A percentile compares a stretch with the other conserved stretches of the same genome.
Conservation (phyloP, 2,329 filamentous ascomycete genomes). For the Lojkania enalia region DNA sequence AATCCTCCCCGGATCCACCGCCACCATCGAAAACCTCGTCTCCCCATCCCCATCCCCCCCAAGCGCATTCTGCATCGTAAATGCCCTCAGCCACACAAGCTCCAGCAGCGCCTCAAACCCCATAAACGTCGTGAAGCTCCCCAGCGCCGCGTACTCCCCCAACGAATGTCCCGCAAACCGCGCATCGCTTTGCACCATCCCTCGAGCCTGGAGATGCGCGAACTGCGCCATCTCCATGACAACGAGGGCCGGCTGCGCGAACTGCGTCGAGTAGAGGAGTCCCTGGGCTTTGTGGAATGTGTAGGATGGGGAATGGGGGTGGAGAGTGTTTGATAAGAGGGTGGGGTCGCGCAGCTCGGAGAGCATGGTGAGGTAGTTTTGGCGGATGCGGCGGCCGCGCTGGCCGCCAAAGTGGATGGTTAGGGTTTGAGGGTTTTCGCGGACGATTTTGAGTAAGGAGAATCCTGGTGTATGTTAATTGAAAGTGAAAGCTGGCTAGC, state of each 20-base stretch:
- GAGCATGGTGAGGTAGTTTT: slow-evolving; percentile 35
- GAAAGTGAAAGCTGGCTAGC: neutral
- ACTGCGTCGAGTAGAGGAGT: slow-evolving; percentile 20
- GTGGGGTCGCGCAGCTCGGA: neutral
- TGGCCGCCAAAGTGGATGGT: slow-evolving; percentile 43
- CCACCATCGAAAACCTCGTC: slow-evolving; percentile 18
- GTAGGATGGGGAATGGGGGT: slow-evolving; percentile 9
- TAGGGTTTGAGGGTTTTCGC: slow-evolving; percentile 40
- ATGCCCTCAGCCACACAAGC: slow-evolving; percentile 13
- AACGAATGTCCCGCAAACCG: slow-evolving; percentile 16
- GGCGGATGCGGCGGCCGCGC: slow-evolving; percentile 31
- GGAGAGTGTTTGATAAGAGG: neutral
- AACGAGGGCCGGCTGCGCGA: slow-evolving; percentile 18
- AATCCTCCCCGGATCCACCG: slow-evolving; percentile 13
- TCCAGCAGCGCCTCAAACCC: slow-evolving; percentile 6
- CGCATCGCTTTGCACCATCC: slow-evolving; percentile 4
- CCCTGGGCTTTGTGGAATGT: slow-evolving; percentile 10
- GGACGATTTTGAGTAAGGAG: slow-evolving; percentile 40
- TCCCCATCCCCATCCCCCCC: slow-evolving; percentile 10
- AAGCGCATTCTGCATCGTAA: slow-evolving; percentile 18
- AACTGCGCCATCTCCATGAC: slow-evolving; percentile 14
- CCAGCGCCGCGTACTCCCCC: slow-evolving; percentile 17
- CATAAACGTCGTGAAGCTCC: slow-evolving; percentile 9
- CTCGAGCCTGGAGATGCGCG: slow-evolving; percentile 8
- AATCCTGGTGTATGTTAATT: slow-evolving; percentile 18